Conservation (phyloP, 176 grass and related monocot genomes). For the barley (Hordeum vulgare) region MorexV3_pseudomolecules_assembly NC_058523.1:19980519-19981018, state of each 20-base stretch:
- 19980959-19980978: conserved; percentile 38
- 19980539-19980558: not conserved
- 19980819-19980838: not conserved
- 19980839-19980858: conserved; percentile 42
- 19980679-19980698: not conserved
- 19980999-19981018: not conserved
- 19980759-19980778: not conserved
- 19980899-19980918: conserved; percentile 24
- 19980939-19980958: conserved; percentile 38
- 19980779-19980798: not conserved
- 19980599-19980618: not conserved
- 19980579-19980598: not conserved
- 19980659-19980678: not conserved
- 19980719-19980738: not conserved
- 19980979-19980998: conserved; percentile 34
- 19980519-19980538: not conserved
- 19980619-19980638: not conserved
- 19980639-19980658: not conserved
- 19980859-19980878: not conserved
- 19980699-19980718: too few relatives aligned
- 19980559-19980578: not conserved
- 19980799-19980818: not conserved
- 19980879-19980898: conserved; percentile 32
- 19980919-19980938: conserved; percentile 29
- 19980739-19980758: not conserved